phyloP scores from a whole-genome alignment of 176 grass and related monocot species.

The Musa itinerans region DNA sequence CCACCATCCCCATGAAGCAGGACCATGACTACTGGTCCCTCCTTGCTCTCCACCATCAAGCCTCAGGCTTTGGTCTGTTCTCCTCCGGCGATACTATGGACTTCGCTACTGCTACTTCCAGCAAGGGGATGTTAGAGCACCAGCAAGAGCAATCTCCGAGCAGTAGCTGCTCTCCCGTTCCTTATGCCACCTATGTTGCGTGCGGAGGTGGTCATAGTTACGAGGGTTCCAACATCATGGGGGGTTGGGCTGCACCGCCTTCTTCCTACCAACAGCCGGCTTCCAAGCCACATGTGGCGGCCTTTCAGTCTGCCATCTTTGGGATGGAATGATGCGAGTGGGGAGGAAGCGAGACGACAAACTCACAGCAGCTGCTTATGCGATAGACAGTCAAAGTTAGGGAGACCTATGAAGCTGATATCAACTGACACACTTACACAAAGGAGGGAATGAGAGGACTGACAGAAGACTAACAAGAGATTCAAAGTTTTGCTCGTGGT shows the following conservation, averaged over 20 bases:
- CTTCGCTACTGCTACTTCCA: background rate
- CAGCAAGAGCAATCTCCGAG: constrained; percentile 18
- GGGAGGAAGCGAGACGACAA: no score
- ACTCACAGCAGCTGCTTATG: no score
- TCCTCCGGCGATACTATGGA: constrained; percentile 49
- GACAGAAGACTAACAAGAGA: constrained; percentile 38
- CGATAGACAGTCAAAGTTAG: no score
- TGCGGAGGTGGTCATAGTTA: constrained; percentile 26
- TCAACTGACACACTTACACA: constrained; percentile 44
- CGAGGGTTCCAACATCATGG: constrained; percentile 20
- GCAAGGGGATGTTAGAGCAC: background rate
- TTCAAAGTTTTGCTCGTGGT: constrained; percentile 36
- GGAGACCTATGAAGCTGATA: constrained; percentile 21
- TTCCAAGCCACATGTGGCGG: constrained; percentile 50
- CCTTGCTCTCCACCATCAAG: constrained; percentile 56
- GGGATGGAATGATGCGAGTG: constrained; percentile 64
- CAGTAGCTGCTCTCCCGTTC: constrained; percentile 26
- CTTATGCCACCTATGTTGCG: constrained; percentile 30
- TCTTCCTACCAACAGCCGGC: constrained; percentile 40
- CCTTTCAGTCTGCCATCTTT: constrained; percentile 85
- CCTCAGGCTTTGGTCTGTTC: constrained; percentile 48
- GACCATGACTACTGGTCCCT: constrained; percentile 74
- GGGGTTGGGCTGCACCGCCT: constrained; percentile 27
- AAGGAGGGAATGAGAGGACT: constrained; percentile 20
- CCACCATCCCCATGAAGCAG: constrained; percentile 25